Evolutionary conservation across 2,329 filamentous ascomycete species (phyloP).

Genomic region (Chrysoporthe deuterocubensis): DNA sequence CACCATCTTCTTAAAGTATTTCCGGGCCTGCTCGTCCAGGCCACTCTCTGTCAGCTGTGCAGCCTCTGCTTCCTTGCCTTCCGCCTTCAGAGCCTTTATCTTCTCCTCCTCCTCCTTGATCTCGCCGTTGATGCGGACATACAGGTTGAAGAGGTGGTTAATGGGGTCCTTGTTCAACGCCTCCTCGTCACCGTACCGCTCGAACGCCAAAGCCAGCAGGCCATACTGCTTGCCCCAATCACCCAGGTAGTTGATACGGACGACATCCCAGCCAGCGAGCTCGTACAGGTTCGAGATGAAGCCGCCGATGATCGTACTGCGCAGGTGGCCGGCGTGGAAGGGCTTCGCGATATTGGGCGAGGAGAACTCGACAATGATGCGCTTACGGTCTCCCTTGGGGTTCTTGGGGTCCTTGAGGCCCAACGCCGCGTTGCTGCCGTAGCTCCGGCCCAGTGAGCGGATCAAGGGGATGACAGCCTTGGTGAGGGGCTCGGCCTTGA

Average conservation of each 20-base stretch:
- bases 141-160: constrained; percentile 81
- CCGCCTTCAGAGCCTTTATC: constrained; percentile 60
- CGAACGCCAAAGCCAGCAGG: constrained; percentile 74
- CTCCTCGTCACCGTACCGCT: constrained; percentile 75
- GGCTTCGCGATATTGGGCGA: constrained; percentile 88
- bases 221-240: constrained; percentile 83
- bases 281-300: constrained; percentile 76
- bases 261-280: constrained; percentile 72
- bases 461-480: constrained; percentile 72
- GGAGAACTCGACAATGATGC: constrained; percentile 78
- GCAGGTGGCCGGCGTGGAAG: constrained; percentile 77
- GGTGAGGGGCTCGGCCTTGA: constrained; percentile 70
- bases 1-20: constrained; percentile 74
- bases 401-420: constrained; percentile 66
- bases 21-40: constrained; percentile 74
- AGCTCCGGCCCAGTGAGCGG: constrained; percentile 62
- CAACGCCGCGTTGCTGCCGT: constrained; percentile 65
- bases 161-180: constrained; percentile 74
- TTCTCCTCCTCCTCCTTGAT: constrained; percentile 69
- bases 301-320: constrained; percentile 79
- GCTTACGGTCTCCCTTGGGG: constrained; percentile 64
- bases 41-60: constrained; percentile 53
- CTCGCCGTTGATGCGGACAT: constrained; percentile 76
- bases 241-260: constrained; percentile 76
- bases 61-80: constrained; percentile 53